Percentiles rank a stretch among this genome's conserved stretches.
Evolutionary conservation across 164 flowering plant genomes (phyloP).

Genomic region (Platanus orientalis): DNA sequence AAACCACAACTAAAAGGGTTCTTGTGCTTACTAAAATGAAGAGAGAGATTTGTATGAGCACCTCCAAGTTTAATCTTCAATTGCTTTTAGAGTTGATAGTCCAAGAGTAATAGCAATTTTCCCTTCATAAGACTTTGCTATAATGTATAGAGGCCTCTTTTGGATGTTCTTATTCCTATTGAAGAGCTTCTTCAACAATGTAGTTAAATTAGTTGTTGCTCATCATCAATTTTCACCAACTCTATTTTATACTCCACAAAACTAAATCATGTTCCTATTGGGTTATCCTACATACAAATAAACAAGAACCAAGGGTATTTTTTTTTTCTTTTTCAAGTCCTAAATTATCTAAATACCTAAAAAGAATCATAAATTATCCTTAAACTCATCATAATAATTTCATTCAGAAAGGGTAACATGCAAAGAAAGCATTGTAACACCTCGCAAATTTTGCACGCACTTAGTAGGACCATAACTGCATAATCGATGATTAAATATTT

Average conservation of each 20-base stretch:
- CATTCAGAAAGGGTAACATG: not conserved
- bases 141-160: conserved; percentile 61
- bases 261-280: conserved; percentile 92
- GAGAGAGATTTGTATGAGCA: conserved; percentile 12
- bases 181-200: conserved; percentile 50
- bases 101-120: conserved; percentile 78
- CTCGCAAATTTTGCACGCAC: too few relatives aligned
- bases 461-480: too few relatives aligned
- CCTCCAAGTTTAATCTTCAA: conserved; percentile 83
- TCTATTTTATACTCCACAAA: conserved; percentile 57
- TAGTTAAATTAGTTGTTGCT: conserved; percentile 74
- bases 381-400: not conserved
- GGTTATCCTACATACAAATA: conserved; percentile 55
- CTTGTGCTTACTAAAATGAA: too few relatives aligned
- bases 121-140: conserved; percentile 94
- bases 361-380: too few relatives aligned
- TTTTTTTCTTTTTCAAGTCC: not conserved
- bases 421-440: not conserved
- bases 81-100: conserved; percentile 57
- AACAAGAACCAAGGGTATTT: not conserved
- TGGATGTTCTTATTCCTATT: conserved; percentile 55
- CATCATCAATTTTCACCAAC: conserved; percentile 70
- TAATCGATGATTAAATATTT: too few relatives aligned
- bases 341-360: too few relatives aligned
- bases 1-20: not conserved